Conservation (phyloP, 2,329 filamentous ascomycete genomes). For the Sclerotiophoma versabilis region DNA sequence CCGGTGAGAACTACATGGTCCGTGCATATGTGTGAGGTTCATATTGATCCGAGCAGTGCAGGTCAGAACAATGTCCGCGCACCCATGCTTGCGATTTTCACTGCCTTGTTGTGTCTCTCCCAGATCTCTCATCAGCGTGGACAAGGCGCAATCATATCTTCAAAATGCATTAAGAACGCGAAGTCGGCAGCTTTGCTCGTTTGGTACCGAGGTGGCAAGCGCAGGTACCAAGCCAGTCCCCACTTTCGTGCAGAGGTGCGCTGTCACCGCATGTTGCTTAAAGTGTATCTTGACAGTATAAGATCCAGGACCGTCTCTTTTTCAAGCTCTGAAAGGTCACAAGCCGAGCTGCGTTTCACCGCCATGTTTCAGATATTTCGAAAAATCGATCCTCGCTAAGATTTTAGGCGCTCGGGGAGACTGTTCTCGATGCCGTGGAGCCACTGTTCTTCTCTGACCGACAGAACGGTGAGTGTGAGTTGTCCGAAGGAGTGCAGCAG, state of each 20-base stretch:
- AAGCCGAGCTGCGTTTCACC: slow-evolving; percentile 9
- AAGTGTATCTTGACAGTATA: background rate
- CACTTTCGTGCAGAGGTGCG: slow-evolving; percentile 1
- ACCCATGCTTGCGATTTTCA: too few species aligned
- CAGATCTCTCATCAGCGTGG: background rate
- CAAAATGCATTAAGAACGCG: background rate
- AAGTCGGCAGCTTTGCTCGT: background rate
- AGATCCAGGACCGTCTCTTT: background rate
- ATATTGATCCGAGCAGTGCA: too few species aligned
- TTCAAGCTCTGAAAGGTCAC: slow-evolving; percentile 10
- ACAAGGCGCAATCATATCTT: background rate
- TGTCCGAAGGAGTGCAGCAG: slow-evolving; percentile 15
- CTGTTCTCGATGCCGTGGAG: slow-evolving; percentile 16
- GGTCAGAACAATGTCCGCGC: too few species aligned
- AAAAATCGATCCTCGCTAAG: slow-evolving; percentile 1
- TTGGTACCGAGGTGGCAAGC: background rate
- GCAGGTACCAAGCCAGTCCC: background rate
- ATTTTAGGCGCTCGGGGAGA: slow-evolving; percentile 1
- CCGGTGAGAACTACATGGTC: too few species aligned
- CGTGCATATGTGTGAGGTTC: too few species aligned
- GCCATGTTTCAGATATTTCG: slow-evolving; percentile 10
- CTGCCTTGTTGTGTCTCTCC: too few species aligned
- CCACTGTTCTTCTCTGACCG: slow-evolving; percentile 9
- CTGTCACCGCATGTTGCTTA: slow-evolving; percentile 8
- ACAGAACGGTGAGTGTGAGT: slow-evolving; percentile 19